Percentiles rank a stretch among this genome's conserved stretches.
These are phyloP conservation scores for Rhipidocladum racemiflorum DNA, from an alignment of 176 grass and related monocot genomes.

Conservation along the genomic window DNA sequence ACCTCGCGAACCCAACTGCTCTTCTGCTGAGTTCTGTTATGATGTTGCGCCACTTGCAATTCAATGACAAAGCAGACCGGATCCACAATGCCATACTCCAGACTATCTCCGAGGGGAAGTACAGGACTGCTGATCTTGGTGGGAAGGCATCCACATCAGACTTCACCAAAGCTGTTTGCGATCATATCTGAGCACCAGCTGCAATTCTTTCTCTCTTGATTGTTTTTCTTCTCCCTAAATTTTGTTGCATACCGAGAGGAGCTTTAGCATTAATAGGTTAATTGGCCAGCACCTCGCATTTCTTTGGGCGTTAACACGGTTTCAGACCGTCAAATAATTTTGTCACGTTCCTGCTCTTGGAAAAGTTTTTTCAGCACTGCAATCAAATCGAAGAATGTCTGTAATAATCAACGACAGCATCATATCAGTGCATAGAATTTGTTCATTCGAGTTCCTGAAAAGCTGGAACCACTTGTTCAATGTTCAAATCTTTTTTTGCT, in stretches of 20 bases:
- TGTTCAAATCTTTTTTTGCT: neutral
- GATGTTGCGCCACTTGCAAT: constrained; percentile 87
- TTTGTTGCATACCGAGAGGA: constrained; percentile 36
- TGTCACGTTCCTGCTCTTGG: constrained; percentile 27
- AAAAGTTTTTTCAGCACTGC: constrained; percentile 19
- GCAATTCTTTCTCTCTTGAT: constrained; percentile 22
- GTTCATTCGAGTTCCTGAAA: constrained; percentile 19
- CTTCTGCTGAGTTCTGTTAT: constrained; percentile 91
- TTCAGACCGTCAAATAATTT: constrained; percentile 44
- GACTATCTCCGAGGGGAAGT: constrained; percentile 77
- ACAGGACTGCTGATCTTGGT: constrained; percentile 76
- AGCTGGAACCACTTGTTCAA: neutral
- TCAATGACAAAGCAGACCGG: constrained; percentile 74
- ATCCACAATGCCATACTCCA: constrained; percentile 85
- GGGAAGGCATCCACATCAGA: constrained; percentile 73
- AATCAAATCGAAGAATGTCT: neutral
- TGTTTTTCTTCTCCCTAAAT: constrained; percentile 22
- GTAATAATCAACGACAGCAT: constrained; percentile 42
- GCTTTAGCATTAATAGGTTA: constrained; percentile 44
- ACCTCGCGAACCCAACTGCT: constrained; percentile 92
- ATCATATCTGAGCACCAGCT: constrained; percentile 56
- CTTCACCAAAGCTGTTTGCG: constrained; percentile 83
- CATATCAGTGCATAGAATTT: constrained; percentile 24
- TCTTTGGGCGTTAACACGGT: constrained; percentile 25
- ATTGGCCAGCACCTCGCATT: constrained; percentile 34